Evolutionary conservation across 495 filamentous ascomycete genomes (phyloP).

Genomic region (Pyrenula aspistea): DNA sequence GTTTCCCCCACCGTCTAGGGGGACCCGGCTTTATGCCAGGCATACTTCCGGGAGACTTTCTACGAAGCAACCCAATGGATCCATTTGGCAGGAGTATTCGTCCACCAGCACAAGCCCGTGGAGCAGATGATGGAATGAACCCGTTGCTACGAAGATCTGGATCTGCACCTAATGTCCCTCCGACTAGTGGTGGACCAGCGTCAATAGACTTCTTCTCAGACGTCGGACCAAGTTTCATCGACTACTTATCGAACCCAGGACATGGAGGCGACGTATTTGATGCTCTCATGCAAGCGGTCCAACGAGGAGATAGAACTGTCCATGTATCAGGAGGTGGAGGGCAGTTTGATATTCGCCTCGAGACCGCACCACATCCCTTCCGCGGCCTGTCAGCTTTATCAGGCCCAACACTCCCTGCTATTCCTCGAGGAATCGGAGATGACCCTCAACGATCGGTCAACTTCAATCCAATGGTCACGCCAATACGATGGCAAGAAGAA

Average conservation of each 20-base stretch:
- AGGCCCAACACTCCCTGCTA: background rate
- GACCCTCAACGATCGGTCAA: conserved; percentile 54
- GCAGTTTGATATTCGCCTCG: conserved; percentile 2
- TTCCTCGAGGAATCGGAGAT: conserved; percentile 25
- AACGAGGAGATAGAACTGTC: conserved; percentile 9
- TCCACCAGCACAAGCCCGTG: conserved; percentile 28
- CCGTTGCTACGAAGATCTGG: conserved; percentile 49
- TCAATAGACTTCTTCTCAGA: background rate
- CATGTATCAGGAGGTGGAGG: conserved; percentile 3
- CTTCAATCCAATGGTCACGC: conserved; percentile 59
- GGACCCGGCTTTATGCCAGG: background rate
- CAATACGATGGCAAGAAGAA: conserved; percentile 79
- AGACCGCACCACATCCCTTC: background rate
- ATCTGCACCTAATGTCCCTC: conserved; percentile 3
- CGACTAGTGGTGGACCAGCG: background rate
- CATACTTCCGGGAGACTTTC: background rate
- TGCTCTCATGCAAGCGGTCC: conserved; percentile 10
- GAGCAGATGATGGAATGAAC: conserved; percentile 67
- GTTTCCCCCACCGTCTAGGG: conserved; percentile 12
- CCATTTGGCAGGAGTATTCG: background rate
- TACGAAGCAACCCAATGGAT: background rate
- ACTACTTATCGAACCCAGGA: background rate
- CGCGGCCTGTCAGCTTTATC: background rate
- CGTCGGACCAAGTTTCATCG: background rate
- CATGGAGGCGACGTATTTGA: conserved; percentile 1